Evolutionary conservation across 176 grass and related monocot species (phyloP).

Genomic region (Canna indica): DNA sequence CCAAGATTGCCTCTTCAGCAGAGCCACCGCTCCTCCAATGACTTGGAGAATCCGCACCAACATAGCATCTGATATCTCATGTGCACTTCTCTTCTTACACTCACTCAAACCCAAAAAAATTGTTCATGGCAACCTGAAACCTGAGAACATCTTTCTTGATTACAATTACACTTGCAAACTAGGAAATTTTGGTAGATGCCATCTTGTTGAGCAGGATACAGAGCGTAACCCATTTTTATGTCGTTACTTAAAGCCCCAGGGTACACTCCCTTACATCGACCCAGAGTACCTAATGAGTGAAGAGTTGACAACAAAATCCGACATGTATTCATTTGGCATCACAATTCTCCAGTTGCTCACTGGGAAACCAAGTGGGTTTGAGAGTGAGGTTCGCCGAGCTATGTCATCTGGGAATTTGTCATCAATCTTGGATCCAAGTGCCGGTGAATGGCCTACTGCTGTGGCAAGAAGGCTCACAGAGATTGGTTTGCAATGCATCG

Average conservation of each 20-base stretch:
- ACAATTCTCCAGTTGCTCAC: constrained; percentile 72
- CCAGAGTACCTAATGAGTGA: constrained; percentile 36
- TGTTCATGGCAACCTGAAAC: constrained; percentile 65
- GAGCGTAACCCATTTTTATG: constrained; percentile 12
- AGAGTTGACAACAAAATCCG: constrained; percentile 33
- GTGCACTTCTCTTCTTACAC: constrained; percentile 55
- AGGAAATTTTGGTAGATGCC: constrained; percentile 42
- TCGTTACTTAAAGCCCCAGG: constrained; percentile 10
- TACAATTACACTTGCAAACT: constrained; percentile 51
- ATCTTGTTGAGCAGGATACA: constrained; percentile 15
- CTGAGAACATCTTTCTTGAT: constrained; percentile 65
- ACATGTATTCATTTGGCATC: constrained; percentile 54
- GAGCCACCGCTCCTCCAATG: constrained; percentile 15
- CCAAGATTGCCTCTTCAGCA: constrained; percentile 39
- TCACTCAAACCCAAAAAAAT: constrained; percentile 57
- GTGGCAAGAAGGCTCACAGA: constrained; percentile 46
- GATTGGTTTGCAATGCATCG: constrained; percentile 52
- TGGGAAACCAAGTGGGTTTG: constrained; percentile 39
- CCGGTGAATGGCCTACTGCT: constrained; percentile 56
- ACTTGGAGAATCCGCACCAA: constrained; percentile 53
- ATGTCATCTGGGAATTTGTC: constrained; percentile 35
- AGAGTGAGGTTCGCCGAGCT: constrained; percentile 38
- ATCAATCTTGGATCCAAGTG: constrained; percentile 45
- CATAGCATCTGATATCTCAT: constrained; percentile 48
- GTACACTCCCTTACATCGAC: constrained; percentile 31